Evolutionary conservation across 495 filamentous ascomycete species (phyloP), one percentile per base, ranked within the genome.

Genomic region (Glutinoglossum americanum): DNA sequence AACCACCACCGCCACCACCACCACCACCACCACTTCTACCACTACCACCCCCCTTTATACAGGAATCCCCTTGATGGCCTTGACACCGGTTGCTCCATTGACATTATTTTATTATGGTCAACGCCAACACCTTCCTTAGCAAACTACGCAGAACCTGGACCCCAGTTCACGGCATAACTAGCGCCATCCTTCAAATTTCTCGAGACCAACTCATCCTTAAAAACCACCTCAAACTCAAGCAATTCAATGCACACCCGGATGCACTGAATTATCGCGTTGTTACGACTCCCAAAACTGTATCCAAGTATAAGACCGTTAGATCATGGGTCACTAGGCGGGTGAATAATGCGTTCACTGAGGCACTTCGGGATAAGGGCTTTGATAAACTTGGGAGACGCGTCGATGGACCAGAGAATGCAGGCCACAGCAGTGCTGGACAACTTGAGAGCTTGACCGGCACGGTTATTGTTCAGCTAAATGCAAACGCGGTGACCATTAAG

Each of bases 281-380:
- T 1, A 64, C 67, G 0, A 56, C 64, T 8, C 45, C 26, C 48
- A 58, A 35, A 54, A 59, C 32, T 28, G 64, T 57, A 7, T 72
- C 51, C 19, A 66, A 59, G 28, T 74, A 70, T 27, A 66, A 70
- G 17, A 74, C 80, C 45, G 74, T 87, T 17, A 73, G 79, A 44
- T 73, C 66, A 4, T 76, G 69, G 72, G 67, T 69, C 8, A 65
- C 63, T 28, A 73, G 74, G 62, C 73, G 75, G 66, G 44, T 80
- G 10, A 66, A 71, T 33, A 62, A 68, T 21, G 82, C 81, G 0
- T 70, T 89, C 39, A 60, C 60, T 54, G 69, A 77, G 51, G 76
- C 74, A 19, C 67, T 89, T 60, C 72, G 66, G 58, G 71, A 65
- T 33, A 71, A 67, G 53, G 81, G 82, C 0, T 81, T 74, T 60